Evolutionary conservation across 805 yeast genomes (phyloP), one percentile per base, ranked within the genome.

Genomic region (Ogataea nakhonphanomensis): DNA sequence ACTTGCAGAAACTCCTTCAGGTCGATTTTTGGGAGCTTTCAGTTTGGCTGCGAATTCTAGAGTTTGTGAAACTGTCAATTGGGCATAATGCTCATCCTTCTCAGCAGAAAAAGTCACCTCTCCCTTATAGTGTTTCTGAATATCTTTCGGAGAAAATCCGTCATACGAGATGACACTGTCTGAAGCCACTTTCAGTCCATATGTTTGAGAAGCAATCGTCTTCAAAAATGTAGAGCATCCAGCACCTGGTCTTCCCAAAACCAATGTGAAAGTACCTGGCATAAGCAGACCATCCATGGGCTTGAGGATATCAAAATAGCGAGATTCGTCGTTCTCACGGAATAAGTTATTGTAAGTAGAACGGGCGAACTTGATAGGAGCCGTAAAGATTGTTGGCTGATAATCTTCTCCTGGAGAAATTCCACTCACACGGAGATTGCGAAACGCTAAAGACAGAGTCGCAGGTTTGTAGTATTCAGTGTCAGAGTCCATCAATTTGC

Each of bases 161-260:
- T 72, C 75, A 55, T 74, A 79, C 5, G 72, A 63, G 9, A 79
- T 64, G 8, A 54, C 48, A 2, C 82, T 66, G 17, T 70, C 73
- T 30, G 60, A 45, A 30, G 68, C 74, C 12, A 79, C 48, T 21
- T 72, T 57, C 54, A 76, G 78, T 29, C 85, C 85, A 53, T 76
- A 74, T 6, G 83, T 76, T 38, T 77, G 74, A 29, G 78, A 57
- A 25, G 81, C 64, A 20, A 79, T 65, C 4, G 84, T 69, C 52
- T 80, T 80, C 47, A 81, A 61, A 32, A 81, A 64, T 0, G 87
- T 79, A 2, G 86, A 71, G 55, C 87, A 81, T 39, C 88, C 87
- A 8, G 87, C 78, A 51, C 91, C 90, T 2, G 91, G 90, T 59
- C 89, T 73, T 37, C 91, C 91, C 33, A 83, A 64, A 5, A 83